Evolutionary conservation across 192 early-diverging fungal genomes (phyloP).

Genomic region (Lunasporangiospora selenospora): DNA sequence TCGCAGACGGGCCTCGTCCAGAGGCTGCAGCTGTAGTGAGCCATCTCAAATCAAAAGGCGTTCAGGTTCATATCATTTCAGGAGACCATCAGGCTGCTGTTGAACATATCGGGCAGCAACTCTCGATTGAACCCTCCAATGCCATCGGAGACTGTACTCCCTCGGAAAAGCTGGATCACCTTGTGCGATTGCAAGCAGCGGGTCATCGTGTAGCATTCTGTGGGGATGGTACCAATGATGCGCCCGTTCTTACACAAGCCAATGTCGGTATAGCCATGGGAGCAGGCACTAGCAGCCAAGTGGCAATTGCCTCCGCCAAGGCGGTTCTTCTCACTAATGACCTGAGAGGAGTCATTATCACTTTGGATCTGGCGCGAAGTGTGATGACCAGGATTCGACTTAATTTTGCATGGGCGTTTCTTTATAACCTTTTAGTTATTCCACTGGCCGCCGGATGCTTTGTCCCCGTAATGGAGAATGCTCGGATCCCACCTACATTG

Average conservation of each 20-base stretch:
- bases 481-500: conserved; percentile 65
- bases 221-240: conserved; percentile 94
- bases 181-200: neutral
- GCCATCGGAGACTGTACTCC: conserved; percentile 71
- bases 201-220: conserved; percentile 74
- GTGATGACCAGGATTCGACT: conserved; percentile 77
- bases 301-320: conserved; percentile 85
- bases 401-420: conserved; percentile 87
- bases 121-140: conserved; percentile 62
- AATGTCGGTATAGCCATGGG: conserved; percentile 88
- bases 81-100: conserved; percentile 73
- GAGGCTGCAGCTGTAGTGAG: conserved; percentile 56
- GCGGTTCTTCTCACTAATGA: conserved; percentile 80
- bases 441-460: conserved; percentile 87
- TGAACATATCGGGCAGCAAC: conserved; percentile 53
- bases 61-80: conserved; percentile 75
- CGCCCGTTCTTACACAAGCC: conserved; percentile 83
- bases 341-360: conserved; percentile 71
- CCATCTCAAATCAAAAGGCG: conserved; percentile 48
- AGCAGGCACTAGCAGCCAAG: conserved; percentile 80
- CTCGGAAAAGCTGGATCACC: neutral
- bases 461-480: conserved; percentile 53
- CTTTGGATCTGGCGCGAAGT: conserved; percentile 69
- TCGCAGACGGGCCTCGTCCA: conserved; percentile 64
- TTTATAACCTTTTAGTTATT: conserved; percentile 83